These are phyloP conservation scores for Graphilbum fragrans DNA, from an alignment of 2,329 filamentous ascomycete species.

Conservation along the genomic window DNA sequence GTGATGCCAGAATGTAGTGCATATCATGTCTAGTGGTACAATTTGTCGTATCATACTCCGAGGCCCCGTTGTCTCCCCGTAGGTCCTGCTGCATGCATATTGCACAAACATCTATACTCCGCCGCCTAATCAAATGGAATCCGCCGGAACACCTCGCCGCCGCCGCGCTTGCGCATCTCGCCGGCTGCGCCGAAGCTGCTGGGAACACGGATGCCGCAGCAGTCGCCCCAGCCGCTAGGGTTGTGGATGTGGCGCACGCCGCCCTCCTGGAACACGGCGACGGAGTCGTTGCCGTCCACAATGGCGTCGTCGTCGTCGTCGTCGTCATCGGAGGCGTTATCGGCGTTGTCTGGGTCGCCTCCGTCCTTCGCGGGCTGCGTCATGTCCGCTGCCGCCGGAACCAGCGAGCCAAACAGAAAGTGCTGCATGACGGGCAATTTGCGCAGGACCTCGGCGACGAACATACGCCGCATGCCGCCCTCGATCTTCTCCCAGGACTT, in stretches of 20 bases:
- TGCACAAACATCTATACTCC: no score
- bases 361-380: slow-evolving; percentile 34
- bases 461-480: slow-evolving; percentile 93
- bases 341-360: slow-evolving; percentile 32
- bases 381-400: slow-evolving; percentile 77
- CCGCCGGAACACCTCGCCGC: slow-evolving; percentile 49
- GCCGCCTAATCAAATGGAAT: slow-evolving; percentile 79
- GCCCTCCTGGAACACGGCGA: slow-evolving; percentile 49
- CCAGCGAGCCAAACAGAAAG: slow-evolving; percentile 80
- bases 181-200: slow-evolving; percentile 85
- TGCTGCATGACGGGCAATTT: slow-evolving; percentile 99
- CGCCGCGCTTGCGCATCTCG: slow-evolving; percentile 71
- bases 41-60: no score
- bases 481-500: slow-evolving; percentile 90
- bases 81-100: no score
- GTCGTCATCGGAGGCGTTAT: slow-evolving; percentile 29
- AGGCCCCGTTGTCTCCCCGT: no score
- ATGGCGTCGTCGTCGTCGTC: slow-evolving; percentile 37
- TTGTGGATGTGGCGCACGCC: slow-evolving; percentile 61
- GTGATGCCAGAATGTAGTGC: no score
- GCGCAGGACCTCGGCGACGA: slow-evolving; percentile 78
- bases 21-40: no score
- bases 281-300: slow-evolving; percentile 41
- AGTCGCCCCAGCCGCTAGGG: slow-evolving; percentile 76
- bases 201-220: slow-evolving; percentile 94